Conservation (phyloP, 2,329 filamentous ascomycete species). For the Sphaerulina populicola region DNA sequence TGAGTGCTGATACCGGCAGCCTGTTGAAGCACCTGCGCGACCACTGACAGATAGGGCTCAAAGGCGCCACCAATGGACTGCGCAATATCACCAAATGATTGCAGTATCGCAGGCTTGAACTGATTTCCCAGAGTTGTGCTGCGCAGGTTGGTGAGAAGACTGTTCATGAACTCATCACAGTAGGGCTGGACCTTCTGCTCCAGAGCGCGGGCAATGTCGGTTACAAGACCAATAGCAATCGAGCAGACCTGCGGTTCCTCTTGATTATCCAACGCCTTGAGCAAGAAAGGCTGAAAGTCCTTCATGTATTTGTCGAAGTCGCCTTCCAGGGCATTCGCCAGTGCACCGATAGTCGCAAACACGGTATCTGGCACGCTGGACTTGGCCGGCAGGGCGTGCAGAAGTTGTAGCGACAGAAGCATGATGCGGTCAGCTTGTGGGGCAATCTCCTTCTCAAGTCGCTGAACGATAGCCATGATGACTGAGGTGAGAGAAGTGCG, state of each 20-base stretch:
- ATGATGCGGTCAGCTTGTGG: slow-evolving; percentile 92
- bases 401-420: slow-evolving; percentile 73
- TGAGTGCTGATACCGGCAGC: slow-evolving; percentile 66
- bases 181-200: slow-evolving; percentile 86
- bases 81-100: slow-evolving; percentile 96
- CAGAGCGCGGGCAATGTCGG: slow-evolving; percentile 87
- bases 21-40: slow-evolving; percentile 89
- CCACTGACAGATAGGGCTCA: slow-evolving; percentile 83
- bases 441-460: slow-evolving; percentile 81
- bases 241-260: slow-evolving; percentile 90
- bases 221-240: slow-evolving; percentile 94
- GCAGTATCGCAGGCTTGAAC: slow-evolving; percentile 95
- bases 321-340: slow-evolving; percentile 83
- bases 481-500: slow-evolving; percentile 92
- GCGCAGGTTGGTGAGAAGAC: slow-evolving; percentile 82
- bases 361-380: slow-evolving; percentile 91
- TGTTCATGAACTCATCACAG: slow-evolving; percentile 98
- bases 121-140: slow-evolving; percentile 84
- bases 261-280: slow-evolving; percentile 89
- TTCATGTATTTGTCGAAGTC: slow-evolving; percentile 98
- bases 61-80: slow-evolving; percentile 87
- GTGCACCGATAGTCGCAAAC: slow-evolving; percentile 84
- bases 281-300: slow-evolving; percentile 81
- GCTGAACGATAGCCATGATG: slow-evolving; percentile 80
- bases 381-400: slow-evolving; percentile 69